A percentile compares a stretch with the other conserved stretches of the same genome.
Conservation (phyloP, 331 rosid species). For the Erythrophleum ivorense region DNA sequence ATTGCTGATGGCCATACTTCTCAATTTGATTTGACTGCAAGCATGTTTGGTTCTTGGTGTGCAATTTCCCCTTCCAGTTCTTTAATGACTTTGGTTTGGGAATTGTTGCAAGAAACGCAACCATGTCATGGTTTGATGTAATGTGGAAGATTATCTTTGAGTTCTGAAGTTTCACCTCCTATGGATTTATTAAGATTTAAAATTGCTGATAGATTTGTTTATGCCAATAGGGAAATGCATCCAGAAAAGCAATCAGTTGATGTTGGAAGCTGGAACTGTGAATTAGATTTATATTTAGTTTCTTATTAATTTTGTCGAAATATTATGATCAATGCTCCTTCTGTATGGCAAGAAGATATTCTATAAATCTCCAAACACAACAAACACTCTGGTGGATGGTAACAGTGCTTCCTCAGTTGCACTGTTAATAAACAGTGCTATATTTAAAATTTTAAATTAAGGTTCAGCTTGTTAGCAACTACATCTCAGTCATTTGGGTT, state of each 20-base stretch:
- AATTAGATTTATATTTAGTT: not conserved
- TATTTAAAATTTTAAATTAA: not conserved
- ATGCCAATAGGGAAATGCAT: not conserved
- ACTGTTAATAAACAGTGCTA: not conserved
- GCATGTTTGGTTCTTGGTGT: not conserved
- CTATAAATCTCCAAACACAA: not conserved
- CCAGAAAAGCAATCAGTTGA: not conserved
- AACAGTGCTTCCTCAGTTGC: not conserved
- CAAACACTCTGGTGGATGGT: not conserved
- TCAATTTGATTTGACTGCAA: constrained; percentile 5
- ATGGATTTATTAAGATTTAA: not conserved
- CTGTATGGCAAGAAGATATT: not conserved
- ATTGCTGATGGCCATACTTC: not conserved
- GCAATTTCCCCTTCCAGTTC: not conserved
- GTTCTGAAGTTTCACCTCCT: not conserved
- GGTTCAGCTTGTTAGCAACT: not conserved
- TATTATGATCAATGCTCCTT: not conserved
- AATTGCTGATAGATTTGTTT: not conserved
- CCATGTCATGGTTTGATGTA: not conserved
- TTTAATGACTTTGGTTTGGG: not conserved
- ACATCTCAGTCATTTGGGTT: not conserved
- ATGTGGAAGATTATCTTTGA: not conserved
- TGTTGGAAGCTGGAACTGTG: not conserved
- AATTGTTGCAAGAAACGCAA: not conserved
- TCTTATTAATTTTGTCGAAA: not conserved